Base-by-base conservation (phyloP, 148 eudicot genomes). In the Mesembryanthemum crystallinum region DNA sequence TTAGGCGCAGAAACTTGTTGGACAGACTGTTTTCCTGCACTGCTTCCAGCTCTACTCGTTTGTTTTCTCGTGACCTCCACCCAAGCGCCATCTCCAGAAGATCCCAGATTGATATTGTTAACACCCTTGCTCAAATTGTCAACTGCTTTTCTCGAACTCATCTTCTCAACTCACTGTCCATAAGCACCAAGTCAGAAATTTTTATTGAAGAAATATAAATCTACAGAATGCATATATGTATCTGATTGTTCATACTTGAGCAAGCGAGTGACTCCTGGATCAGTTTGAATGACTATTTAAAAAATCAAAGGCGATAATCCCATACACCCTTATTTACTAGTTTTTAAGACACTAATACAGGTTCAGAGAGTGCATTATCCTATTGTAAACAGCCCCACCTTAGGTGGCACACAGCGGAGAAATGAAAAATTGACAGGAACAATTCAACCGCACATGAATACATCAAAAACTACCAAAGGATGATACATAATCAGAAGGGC, bases 51-150 rank as follows among this genome's bases (percentile, higher is more conserved):
- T 67, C 45, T 85, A 74, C 73, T 84, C 58, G 83, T 88, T 8
- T 81, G 69, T 59, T 87, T 91, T 69, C 75, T 82, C 0, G 54
- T 39, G 20, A 73, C 85, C n/a, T 79, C 86, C 47, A 86, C 88
- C 94, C 91, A 89, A n/a, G 58, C 81, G 17, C 88, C 90, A 33
- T 76, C 85, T 24, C 83, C 82, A 7, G 82, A 73, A 71, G 81
- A 64, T 27, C 75, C 82, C 49, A 92, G 61, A 67, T 54, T 83
- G 42, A 88, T 28, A 45, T 76, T 78, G 27, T 75, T 78, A 42
- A 90, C 79, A 76, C 79, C 85, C 67, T 67, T 79, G 33, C 69
- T 61, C 81, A 92, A 55, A 8, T 83, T 78, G 67, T 84, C 84
- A 57, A 73, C 73, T 1, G 75, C 77, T 61, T 45, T 81, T 2